Evolutionary conservation across 2,329 filamentous ascomycete species (phyloP).

Genomic region (Pezicula rhizophila): DNA sequence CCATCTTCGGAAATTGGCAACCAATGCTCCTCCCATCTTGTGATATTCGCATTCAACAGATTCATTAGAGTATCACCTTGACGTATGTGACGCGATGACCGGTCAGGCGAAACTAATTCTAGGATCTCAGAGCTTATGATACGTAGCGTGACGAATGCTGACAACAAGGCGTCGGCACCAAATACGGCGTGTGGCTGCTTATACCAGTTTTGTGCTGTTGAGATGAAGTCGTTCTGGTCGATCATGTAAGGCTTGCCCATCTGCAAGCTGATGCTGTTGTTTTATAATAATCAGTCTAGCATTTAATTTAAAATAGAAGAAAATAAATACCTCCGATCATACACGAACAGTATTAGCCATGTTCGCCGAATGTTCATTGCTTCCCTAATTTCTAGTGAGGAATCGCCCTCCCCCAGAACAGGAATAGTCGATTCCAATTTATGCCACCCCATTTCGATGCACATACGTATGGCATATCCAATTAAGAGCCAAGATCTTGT

Average conservation of each 20-base stretch:
- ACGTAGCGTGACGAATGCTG: conserved; percentile 31
- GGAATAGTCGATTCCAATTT: conserved; percentile 14
- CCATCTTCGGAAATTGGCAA: conserved; percentile 10
- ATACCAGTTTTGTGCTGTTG: conserved; percentile 31
- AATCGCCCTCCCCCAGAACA: not conserved
- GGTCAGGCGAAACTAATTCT: conserved; percentile 12
- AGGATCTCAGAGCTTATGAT: conserved; percentile 31
- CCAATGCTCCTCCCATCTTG: conserved; percentile 15
- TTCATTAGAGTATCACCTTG: conserved; percentile 9
- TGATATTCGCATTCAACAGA: conserved; percentile 12
- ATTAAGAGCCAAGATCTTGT: conserved; percentile 33
- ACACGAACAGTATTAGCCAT: conserved; percentile 34
- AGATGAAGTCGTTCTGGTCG: conserved; percentile 31
- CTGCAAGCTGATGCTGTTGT: conserved; percentile 32
- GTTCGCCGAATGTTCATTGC: conserved; percentile 30
- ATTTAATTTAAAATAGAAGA: not conserved
- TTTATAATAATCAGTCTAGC: not conserved
- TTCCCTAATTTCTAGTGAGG: conserved; percentile 20
- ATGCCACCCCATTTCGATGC: conserved; percentile 34
- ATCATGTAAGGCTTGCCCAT: conserved; percentile 38
- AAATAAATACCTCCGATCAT: conserved; percentile 31
- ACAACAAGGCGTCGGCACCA: conserved; percentile 29
- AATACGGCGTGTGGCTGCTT: conserved; percentile 24
- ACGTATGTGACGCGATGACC: not conserved
- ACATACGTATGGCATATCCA: conserved; percentile 35